Base-by-base conservation (phyloP, 2,329 filamentous ascomycete species). In the Bipolaris sorokiniana region DNA sequence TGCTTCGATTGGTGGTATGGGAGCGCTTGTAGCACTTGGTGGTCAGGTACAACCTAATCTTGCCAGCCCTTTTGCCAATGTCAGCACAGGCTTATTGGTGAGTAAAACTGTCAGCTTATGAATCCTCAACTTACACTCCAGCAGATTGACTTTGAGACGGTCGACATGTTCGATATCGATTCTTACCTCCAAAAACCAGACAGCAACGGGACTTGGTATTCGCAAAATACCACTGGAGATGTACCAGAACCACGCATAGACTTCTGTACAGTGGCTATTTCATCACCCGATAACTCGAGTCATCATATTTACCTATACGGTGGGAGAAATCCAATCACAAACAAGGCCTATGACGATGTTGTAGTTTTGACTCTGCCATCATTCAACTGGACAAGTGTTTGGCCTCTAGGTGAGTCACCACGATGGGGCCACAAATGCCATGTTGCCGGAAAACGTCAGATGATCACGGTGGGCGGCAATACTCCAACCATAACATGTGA, bases 251-350 rank as follows among this genome's bases (percentile, higher is more conserved):
- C 75, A 13, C 76, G 81, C 15, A 74, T 79, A 13, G 79, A 82
- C 51, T 80, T 78, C 55, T 83, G 81, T 61, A 59, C 79, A 3
- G 72, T 78, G 0, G 51, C 76, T 0, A 76, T 70, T 13, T 75
- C 78, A 26, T 76, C 80, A 1, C 71, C 74, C 3, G 81, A 83
- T 53, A 76, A 77, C 44, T 80, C 79, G 1, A 80, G 76, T 51
- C 77, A 81, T 49, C 82, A 82, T 51, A 80, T 84, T 31, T 75
- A 72, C 36, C 40, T 84, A 47, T 84, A 83, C 53, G 82, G 82
- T 16, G 82, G 82, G 7, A 73, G 71, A 28, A 71, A 80, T 54
- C 71, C 69, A 7, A 77, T 63, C 5, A 76, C 68, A 7, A 48
- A 37, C 23, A 48, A 37, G 7, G 48, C 46, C 28, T 58, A 70